Evolutionary conservation across 352 stramenopile species (phyloP), one percentile per base, ranked within the genome.

Genomic region (Globisporangium ultimum): DNA sequence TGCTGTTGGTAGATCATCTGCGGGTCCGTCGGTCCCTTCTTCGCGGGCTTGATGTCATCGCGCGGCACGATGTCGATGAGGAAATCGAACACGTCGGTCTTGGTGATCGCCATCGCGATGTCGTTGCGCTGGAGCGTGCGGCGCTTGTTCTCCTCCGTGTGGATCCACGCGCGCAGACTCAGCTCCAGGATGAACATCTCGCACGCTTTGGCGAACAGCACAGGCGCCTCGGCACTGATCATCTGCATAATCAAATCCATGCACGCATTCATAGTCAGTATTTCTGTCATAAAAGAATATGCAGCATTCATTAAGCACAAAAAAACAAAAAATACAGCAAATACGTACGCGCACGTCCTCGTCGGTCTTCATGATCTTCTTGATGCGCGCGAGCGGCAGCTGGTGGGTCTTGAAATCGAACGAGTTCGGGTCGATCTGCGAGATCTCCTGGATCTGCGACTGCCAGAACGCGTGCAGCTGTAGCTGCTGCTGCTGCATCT

Each of bases 351-450:
- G 85, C 45, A 98, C 86, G 68, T 97, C 89, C 61, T 98, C 92
- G 70, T 98, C 92, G 48, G 89, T 93, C 74, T 97, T 97, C 92
- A 98, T 98, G 74, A 98, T 98, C 65, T 97, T 97, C 78, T 97
- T 98, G 63, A 98, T 97, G 52, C 92, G 86, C 52, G 92, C 91
- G 57, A 98, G 86, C 32, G 92, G 91, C 42, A 98, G 76, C 54
- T 97, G 85, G 64, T 96, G 80, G 61, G 80, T 92, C 71, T 93
- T 92, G 55, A 95, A 94, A 64, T 96, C 87, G 58, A 91, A 91
- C 36, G 78, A 66, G 66, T 85, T 89, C 21, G 82, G 78, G 70
- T 94, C 83, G 47, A 96, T 87, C 70, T 95, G 78, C 7, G 82
- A 90, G 61, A 97, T 96, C 63, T 95, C 87, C 50, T 91, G 74